phyloP scores from a whole-genome alignment of 768 basidiomycete species.

The Pisolithus tinctorius region DNA sequence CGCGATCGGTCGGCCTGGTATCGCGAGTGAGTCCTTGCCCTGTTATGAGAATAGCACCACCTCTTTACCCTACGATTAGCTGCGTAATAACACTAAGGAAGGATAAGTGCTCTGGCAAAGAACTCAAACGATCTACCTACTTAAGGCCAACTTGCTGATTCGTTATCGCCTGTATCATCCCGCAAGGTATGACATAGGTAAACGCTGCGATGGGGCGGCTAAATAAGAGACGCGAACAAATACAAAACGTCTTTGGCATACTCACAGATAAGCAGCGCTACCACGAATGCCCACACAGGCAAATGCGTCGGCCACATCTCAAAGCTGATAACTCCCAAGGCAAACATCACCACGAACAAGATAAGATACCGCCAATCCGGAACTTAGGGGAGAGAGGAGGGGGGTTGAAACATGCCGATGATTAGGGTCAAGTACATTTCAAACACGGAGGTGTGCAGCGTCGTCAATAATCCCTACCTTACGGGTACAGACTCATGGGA shows the following conservation, averaged over 20 bases:
- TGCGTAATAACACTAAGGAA: conserved; percentile 58
- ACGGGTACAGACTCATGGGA: conserved; percentile 50
- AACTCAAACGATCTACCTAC: conserved; percentile 11
- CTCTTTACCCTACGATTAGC: conserved; percentile 52
- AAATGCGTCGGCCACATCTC: conserved; percentile 55
- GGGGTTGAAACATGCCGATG: too few relatives aligned
- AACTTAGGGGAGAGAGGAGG: too few relatives aligned
- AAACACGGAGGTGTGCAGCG: too few relatives aligned
- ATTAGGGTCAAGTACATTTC: too few relatives aligned
- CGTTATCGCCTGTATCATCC: conserved; percentile 72
- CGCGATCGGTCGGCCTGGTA: conserved; percentile 62
- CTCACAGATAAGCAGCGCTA: conserved; percentile 38
- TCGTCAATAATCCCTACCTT: conserved; percentile 53
- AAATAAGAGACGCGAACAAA: neutral
- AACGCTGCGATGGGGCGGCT: conserved; percentile 26
- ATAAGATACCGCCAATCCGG: too few relatives aligned
- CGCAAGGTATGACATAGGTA: conserved; percentile 72
- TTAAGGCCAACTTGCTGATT: conserved; percentile 68
- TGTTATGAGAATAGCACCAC: neutral
- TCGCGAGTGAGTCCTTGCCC: neutral
- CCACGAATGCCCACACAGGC: conserved; percentile 38
- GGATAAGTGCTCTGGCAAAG: neutral
- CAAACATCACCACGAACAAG: too few relatives aligned
- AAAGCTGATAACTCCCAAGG: conserved; percentile 55
- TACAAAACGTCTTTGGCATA: neutral